These are phyloP conservation scores for Magnaporthiopsis incrustans DNA, from an alignment of 2,329 filamentous ascomycete genomes.

Conservation along the genomic window DNA sequence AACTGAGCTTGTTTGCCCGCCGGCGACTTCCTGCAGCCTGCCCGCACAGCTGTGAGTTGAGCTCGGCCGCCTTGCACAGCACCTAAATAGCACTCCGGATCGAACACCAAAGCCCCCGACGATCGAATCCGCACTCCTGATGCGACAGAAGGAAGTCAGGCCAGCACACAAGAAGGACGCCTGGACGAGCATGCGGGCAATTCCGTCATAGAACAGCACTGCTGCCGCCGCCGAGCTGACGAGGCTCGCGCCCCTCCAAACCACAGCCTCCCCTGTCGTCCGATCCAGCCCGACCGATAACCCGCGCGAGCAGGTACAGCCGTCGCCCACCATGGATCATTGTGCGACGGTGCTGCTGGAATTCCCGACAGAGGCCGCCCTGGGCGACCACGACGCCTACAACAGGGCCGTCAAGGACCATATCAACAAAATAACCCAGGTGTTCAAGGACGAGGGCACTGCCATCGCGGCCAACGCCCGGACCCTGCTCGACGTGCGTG, in stretches of 20 bases:
- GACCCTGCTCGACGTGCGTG: constrained; percentile 33
- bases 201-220: not conserved
- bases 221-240: not conserved
- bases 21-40: not conserved
- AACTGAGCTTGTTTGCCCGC: not conserved
- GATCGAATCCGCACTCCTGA: not conserved
- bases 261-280: not conserved
- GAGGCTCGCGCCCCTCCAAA: not conserved
- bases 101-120: not conserved
- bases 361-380: constrained; percentile 28
- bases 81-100: not conserved
- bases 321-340: constrained; percentile 25
- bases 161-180: not conserved
- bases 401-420: constrained; percentile 32
- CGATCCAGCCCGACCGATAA: not conserved
- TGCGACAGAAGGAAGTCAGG: not conserved
- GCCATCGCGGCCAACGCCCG: constrained; percentile 26
- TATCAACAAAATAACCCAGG: constrained; percentile 25
- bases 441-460: constrained; percentile 26
- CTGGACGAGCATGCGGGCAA: not conserved
- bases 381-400: constrained; percentile 26
- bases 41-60: not conserved
- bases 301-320: not conserved
- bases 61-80: not conserved
- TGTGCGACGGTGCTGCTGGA: constrained; percentile 29